Evolutionary conservation across 495 filamentous ascomycete genomes (phyloP), one percentile per base, ranked within the genome.

Genomic region (Melanomma pulvis-pyrius): DNA sequence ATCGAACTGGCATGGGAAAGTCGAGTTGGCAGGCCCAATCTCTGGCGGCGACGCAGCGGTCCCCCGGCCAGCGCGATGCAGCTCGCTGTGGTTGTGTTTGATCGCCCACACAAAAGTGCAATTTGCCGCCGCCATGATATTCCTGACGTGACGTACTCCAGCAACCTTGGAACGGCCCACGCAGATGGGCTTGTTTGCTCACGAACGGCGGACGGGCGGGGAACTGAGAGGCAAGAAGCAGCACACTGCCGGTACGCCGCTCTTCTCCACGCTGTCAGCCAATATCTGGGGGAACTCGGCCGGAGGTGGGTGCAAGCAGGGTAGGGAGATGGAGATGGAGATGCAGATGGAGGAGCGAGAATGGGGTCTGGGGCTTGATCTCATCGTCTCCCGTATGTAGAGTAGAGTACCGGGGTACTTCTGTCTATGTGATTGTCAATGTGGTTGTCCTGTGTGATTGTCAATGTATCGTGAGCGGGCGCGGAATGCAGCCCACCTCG

Each of bases 1-100:
- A 66, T 66, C 63, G 63, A 59, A 52, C 15, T 3, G 55, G 47
- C 52, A 46, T 36, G 41, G 34, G 46, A 15, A 44, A n/a, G 34
- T 28, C 19, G 26, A 52, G 44, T 55, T 44, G 36, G 55, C 32
- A 3, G n/a, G 36, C 44, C 62, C 50, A 54, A 64, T 65, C 41
- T n/a, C 39, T 11, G 39, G 13, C 39, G 39, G n/a, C 39, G 39
- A 44, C 39, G 39, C 39, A 21, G 47, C 32, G 21, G 49, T 30
- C 8, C 19, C 56, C 19, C 56, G 56, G 39, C 34, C 56, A 47
- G n/a, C n/a, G 28, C 59, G 25, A 52, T 52, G 49, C 60, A 29
- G 49, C 4, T 34, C 17, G 29, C 48, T 48, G 24, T 48, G 39
- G 12, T 15, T 12, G 15, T 29, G 60, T 63, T 63, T 63, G 60